Base-by-base conservation (phyloP, 257 asterid genomes). In the Linderniella brevidens region DNA sequence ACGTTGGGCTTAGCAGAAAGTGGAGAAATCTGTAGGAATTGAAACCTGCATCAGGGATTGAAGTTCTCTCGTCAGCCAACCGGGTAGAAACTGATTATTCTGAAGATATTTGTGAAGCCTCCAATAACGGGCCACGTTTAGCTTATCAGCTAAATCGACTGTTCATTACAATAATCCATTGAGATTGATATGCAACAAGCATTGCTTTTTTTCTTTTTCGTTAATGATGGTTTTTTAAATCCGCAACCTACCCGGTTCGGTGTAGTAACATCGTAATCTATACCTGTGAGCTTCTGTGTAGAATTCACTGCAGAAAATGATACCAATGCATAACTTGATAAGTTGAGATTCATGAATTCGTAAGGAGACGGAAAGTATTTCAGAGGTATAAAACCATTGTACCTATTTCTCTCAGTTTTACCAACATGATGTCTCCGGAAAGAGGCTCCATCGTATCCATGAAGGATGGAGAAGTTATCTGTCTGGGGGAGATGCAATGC, bases 11-110 rank as follows among this genome's bases (percentile, higher is more conserved):
- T 39, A 10, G 43, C 1, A 39, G 13, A 13, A 9, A 2, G 43
- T 10, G 15, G 15, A 39, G 43, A 39, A 6, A 11, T 11, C 40
- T 37, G 46, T 10, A 41, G 7, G 46, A 41, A 13, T 20, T 13
- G 19, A 49, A 49, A 80, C 93, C 86, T 72, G 90, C 59, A 68
- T 66, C 54, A 77, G 50, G 52, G 93, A 80, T 68, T 85, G 93
- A 46, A 78, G 50, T 68, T 80, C 95, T 61, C 95, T 72, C 63
- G 70, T 79, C 59, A 76, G 53, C 95, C 93, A 85, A 58, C 64
- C 64, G 37, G 63, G 58, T 49, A 76, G 73, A 73, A 70, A 76
- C 42, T 42, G 70, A 57, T 65, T 76, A 41, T 61, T 70, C 64
- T 63, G 82, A 35, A 62, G 66, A 69, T 77, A 73, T 64, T 75